phyloP scores from a whole-genome alignment of 2,329 filamentous ascomycete genomes.

The Bipolaris zeicola region DNA sequence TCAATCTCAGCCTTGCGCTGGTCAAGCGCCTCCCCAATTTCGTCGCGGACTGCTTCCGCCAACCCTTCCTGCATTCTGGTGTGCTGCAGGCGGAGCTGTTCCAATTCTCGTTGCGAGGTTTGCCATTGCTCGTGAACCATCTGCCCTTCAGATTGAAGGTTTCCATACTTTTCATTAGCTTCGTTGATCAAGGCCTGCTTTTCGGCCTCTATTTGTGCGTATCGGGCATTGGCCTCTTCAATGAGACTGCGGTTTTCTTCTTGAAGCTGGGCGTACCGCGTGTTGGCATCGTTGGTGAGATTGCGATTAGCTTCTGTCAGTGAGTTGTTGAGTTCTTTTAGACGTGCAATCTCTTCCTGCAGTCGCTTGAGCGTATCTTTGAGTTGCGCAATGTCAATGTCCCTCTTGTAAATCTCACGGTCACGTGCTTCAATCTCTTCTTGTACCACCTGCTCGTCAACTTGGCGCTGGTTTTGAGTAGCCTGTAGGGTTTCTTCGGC shows the following conservation, averaged over 20 bases:
- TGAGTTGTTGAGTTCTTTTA: slow-evolving; percentile 82
- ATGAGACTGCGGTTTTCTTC: slow-evolving; percentile 67
- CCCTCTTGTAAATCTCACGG: slow-evolving; percentile 76
- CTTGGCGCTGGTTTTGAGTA: slow-evolving; percentile 59
- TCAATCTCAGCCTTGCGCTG: slow-evolving; percentile 86
- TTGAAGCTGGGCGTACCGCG: slow-evolving; percentile 71
- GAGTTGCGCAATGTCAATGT: slow-evolving; percentile 83
- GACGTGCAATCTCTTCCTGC: slow-evolving; percentile 77
- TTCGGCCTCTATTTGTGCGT: slow-evolving; percentile 64
- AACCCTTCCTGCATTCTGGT: slow-evolving; percentile 66
- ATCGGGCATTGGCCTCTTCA: slow-evolving; percentile 74
- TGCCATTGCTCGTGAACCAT: slow-evolving; percentile 60
- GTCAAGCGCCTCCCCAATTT: slow-evolving; percentile 69
- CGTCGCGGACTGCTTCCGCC: slow-evolving; percentile 64
- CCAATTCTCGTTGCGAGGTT: slow-evolving; percentile 70
- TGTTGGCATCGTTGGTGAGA: slow-evolving; percentile 75
- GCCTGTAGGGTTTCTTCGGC: slow-evolving; percentile 69
- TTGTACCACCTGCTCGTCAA: slow-evolving; percentile 55
- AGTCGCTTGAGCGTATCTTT: slow-evolving; percentile 78
- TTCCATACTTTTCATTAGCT: slow-evolving; percentile 72
- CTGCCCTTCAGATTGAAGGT: slow-evolving; percentile 69
- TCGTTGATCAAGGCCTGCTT: slow-evolving; percentile 78
- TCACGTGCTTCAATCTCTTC: slow-evolving; percentile 68
- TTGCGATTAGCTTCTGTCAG: slow-evolving; percentile 78
- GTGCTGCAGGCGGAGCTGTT: slow-evolving; percentile 68